Conservation (phyloP, 345 rosid species). For the Camelina laxa region DNA sequence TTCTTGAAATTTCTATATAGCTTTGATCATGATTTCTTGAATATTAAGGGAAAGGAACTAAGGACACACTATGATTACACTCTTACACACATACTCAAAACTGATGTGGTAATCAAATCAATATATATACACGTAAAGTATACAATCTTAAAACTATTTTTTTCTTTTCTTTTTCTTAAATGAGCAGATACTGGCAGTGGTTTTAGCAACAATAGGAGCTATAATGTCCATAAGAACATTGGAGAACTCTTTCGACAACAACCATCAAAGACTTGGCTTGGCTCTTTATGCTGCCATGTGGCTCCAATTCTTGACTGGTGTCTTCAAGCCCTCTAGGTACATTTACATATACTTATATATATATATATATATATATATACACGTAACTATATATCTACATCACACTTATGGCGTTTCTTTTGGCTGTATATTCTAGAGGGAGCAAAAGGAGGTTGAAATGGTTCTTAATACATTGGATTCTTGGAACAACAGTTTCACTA, state of each 20-base stretch:
- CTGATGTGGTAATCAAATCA: neutral
- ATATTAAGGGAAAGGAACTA: slow-evolving; percentile 32
- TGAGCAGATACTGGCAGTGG: slow-evolving; percentile 61
- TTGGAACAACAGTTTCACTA: slow-evolving; percentile 66
- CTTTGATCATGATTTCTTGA: slow-evolving; percentile 46
- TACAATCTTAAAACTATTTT: neutral
- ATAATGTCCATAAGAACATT: slow-evolving; percentile 75
- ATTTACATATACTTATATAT: too few relatives aligned
- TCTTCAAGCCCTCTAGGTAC: slow-evolving; percentile 72
- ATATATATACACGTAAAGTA: neutral
- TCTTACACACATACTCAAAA: slow-evolving; percentile 28
- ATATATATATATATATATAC: neutral
- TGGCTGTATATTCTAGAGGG: slow-evolving; percentile 54
- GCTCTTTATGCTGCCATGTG: slow-evolving; percentile 72
- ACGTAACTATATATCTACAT: neutral
- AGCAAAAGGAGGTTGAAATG: slow-evolving; percentile 67
- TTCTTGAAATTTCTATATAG: slow-evolving; percentile 26
- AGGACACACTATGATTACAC: slow-evolving; percentile 36
- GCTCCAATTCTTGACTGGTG: slow-evolving; percentile 72
- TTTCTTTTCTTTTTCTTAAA: too few relatives aligned
- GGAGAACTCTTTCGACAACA: slow-evolving; percentile 71
- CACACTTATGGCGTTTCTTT: neutral
- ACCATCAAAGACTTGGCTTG: slow-evolving; percentile 81
- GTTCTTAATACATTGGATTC: slow-evolving; percentile 81
- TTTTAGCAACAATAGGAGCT: slow-evolving; percentile 77